A percentile compares a stretch with the other conserved stretches of the same genome.
Conservation (phyloP, 2,329 filamentous ascomycete species). For the Raffaelea arxii region DNA sequence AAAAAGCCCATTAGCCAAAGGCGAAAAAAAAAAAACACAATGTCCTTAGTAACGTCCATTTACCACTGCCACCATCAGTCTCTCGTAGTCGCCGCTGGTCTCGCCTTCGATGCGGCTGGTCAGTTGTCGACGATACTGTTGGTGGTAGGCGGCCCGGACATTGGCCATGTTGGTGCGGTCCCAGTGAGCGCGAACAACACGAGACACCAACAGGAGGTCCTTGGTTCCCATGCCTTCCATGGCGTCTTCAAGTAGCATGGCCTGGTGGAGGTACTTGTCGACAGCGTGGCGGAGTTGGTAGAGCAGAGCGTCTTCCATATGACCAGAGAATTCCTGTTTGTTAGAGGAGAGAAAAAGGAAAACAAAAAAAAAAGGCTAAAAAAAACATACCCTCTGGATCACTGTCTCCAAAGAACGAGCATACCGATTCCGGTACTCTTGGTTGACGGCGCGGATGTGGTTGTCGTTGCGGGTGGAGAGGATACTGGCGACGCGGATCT, state of each 20-base stretch:
- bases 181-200: conserved; percentile 81
- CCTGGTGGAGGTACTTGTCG: conserved; percentile 79
- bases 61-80: conserved; percentile 55
- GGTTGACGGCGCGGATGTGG: conserved; percentile 73
- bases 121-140: conserved; percentile 59
- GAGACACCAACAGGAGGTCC: conserved; percentile 65
- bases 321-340: conserved; percentile 67
- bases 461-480: conserved; percentile 66
- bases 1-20: too few relatives aligned
- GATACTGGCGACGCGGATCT: conserved; percentile 69
- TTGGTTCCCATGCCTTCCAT: conserved; percentile 87
- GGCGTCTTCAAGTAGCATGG: conserved; percentile 67
- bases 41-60: too few relatives aligned
- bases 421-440: conserved; percentile 66
- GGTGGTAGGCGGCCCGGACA: conserved; percentile 68
- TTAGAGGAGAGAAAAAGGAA: conserved; percentile 3
- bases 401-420: conserved; percentile 60
- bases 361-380: conserved; percentile 1
- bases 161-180: conserved; percentile 63
- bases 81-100: conserved; percentile 76
- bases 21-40: too few relatives aligned
- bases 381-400: conserved; percentile 49
- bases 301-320: conserved; percentile 80
- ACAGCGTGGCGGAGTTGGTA: conserved; percentile 67
- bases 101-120: conserved; percentile 65